Evolutionary conservation across 2,329 filamentous ascomycete species (phyloP).

Genomic region (Aspergillus hiratsukae): DNA sequence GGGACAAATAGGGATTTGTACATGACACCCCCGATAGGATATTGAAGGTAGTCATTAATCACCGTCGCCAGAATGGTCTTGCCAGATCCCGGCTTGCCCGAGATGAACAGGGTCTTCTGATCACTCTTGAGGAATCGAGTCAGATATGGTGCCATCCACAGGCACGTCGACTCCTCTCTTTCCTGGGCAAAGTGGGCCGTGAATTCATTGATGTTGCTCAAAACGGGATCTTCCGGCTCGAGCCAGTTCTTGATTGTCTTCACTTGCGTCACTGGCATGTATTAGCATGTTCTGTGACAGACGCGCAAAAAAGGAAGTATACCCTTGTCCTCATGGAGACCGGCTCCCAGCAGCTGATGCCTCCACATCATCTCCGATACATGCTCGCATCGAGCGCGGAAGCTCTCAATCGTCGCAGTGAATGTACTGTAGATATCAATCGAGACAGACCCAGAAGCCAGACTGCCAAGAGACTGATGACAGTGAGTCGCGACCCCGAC

Average conservation of each 20-base stretch:
- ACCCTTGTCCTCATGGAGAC: slow-evolving; percentile 28
- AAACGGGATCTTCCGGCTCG: slow-evolving; percentile 43
- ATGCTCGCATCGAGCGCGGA: slow-evolving; percentile 31
- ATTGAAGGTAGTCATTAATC: slow-evolving; percentile 37
- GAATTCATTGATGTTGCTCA: slow-evolving; percentile 42
- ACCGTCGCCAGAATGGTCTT: slow-evolving; percentile 38
- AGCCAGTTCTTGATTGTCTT: slow-evolving; percentile 37
- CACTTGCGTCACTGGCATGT: slow-evolving; percentile 23
- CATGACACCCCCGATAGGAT: slow-evolving; percentile 31
- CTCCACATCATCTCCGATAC: slow-evolving; percentile 39
- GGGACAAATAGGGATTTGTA: slow-evolving; percentile 36
- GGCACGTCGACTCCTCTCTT: slow-evolving; percentile 50
- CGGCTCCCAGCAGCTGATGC: slow-evolving; percentile 33
- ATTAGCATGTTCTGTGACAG: neutral
- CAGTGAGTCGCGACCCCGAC: slow-evolving; percentile 34
- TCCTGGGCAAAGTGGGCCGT: slow-evolving; percentile 38
- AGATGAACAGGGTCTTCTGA: slow-evolving; percentile 43
- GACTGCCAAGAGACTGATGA: slow-evolving; percentile 25
- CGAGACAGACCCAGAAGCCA: slow-evolving; percentile 21
- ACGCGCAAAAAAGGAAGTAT: neutral
- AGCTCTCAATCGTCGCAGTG: slow-evolving; percentile 31
- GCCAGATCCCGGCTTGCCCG: slow-evolving; percentile 36
- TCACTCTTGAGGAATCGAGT: slow-evolving; percentile 46
- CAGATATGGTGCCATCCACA: slow-evolving; percentile 50
- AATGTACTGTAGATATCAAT: slow-evolving; percentile 39